Percentiles rank a stretch among this genome's conserved stretches.
Evolutionary conservation across 208 protist species (phyloP).

Genomic region (Trypanosoma brucei): DNA sequence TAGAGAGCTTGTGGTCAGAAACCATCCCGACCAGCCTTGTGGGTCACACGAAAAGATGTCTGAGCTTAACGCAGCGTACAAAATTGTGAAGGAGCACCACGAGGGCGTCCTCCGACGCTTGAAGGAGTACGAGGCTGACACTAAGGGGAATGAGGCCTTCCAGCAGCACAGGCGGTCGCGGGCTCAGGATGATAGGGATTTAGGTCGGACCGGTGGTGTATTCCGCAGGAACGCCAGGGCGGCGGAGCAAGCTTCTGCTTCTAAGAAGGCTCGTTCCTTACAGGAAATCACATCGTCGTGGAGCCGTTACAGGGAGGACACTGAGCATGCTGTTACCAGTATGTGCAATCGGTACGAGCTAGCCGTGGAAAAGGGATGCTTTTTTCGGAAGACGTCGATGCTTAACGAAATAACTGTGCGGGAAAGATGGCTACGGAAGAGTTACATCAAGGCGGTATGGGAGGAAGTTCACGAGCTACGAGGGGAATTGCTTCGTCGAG

Average conservation of each 20-base stretch:
- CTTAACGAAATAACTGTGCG: slow-evolving; percentile 84
- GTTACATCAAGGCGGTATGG: slow-evolving; percentile 83
- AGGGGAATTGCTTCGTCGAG: slow-evolving; percentile 80
- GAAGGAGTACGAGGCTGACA: slow-evolving; percentile 50
- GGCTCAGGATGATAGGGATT: slow-evolving; percentile 58
- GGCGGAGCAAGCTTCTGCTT: slow-evolving; percentile 22
- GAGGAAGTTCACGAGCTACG: slow-evolving; percentile 88
- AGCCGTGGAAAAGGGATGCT: slow-evolving; percentile 75
- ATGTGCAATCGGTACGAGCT: slow-evolving; percentile 90
- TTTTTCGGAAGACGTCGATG: slow-evolving; percentile 78
- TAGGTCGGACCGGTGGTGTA: slow-evolving; percentile 73
- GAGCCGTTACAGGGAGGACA: slow-evolving; percentile 58
- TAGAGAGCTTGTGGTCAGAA: slow-evolving; percentile 73
- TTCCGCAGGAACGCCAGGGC: slow-evolving; percentile 54
- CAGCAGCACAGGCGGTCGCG: slow-evolving; percentile 65
- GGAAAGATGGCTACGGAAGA: slow-evolving; percentile 85
- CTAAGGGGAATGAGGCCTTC: slow-evolving; percentile 52
- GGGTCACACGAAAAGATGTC: slow-evolving; percentile 89
- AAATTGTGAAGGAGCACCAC: slow-evolving; percentile 87
- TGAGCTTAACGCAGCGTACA: slow-evolving; percentile 86
- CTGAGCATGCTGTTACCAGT: slow-evolving; percentile 61
- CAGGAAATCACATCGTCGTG: slow-evolving; percentile 76
- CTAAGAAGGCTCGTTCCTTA: slow-evolving; percentile 39
- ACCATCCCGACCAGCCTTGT: slow-evolving; percentile 86
- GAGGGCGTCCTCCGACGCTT: slow-evolving; percentile 56